Evolutionary conservation across 2,329 filamentous ascomycete species (phyloP).

Genomic region (Alternaria postmessia): DNA sequence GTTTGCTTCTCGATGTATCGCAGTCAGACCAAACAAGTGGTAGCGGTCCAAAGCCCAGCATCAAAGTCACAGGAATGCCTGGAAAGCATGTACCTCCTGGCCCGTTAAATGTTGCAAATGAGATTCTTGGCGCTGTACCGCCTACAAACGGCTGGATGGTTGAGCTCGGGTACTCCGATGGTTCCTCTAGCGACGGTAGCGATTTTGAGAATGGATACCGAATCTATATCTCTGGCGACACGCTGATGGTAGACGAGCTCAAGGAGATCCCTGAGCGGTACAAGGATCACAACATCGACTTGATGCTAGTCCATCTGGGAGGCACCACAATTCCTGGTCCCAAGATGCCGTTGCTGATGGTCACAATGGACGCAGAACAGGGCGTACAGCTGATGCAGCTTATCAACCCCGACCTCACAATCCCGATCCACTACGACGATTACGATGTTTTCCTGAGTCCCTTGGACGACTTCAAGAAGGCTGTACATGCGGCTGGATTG

Average conservation of each 20-base stretch:
- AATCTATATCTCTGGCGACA: conserved; percentile 74
- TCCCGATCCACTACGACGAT: conserved; percentile 56
- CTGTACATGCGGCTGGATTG: conserved; percentile 62
- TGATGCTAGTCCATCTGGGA: conserved; percentile 73
- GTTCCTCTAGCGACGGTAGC: conserved; percentile 16
- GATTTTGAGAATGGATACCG: conserved; percentile 60
- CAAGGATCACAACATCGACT: conserved; percentile 63
- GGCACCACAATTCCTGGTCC: conserved; percentile 71
- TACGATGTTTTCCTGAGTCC: conserved; percentile 69
- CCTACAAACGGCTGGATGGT: conserved; percentile 74
- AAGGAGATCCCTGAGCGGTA: conserved; percentile 67
- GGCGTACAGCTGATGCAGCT: conserved; percentile 67
- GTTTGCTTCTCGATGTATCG: conserved; percentile 57
- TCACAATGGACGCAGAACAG: conserved; percentile 73
- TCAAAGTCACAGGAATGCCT: conserved; percentile 70
- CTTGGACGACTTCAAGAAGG: conserved; percentile 67
- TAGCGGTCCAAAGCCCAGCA: conserved; percentile 46
- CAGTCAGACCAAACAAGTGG: conserved; percentile 11
- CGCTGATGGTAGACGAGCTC: conserved; percentile 68
- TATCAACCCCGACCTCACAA: conserved; percentile 67
- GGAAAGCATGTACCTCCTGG: conserved; percentile 67
- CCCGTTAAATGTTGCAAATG: conserved; percentile 56
- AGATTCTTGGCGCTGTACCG: conserved; percentile 62
- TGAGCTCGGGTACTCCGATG: conserved; percentile 62
- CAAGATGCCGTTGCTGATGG: conserved; percentile 67